Percentiles rank a stretch among this genome's conserved stretches.
These are phyloP conservation scores for Penicillium angulare DNA, from an alignment of 495 filamentous ascomycete genomes.

Conservation along the genomic window DNA sequence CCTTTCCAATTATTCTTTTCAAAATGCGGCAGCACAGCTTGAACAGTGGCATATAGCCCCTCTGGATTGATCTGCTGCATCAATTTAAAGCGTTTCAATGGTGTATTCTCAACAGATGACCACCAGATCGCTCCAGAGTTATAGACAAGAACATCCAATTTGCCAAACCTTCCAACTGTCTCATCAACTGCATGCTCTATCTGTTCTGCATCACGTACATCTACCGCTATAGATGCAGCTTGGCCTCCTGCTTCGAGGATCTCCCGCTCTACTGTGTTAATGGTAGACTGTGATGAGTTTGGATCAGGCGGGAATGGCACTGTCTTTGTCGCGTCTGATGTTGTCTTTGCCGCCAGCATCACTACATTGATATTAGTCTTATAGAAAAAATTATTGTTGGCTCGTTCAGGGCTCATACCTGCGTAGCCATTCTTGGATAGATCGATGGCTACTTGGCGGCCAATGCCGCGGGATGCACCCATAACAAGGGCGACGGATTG, in stretches of 20 bases:
- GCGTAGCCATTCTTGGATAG: slow-evolving; percentile 68
- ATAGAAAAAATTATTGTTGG: neutral
- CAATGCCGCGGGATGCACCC: slow-evolving; percentile 76
- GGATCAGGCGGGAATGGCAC: slow-evolving; percentile 75
- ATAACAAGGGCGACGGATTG: slow-evolving; percentile 64
- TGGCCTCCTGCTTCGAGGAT: slow-evolving; percentile 65
- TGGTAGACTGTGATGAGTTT: slow-evolving; percentile 76
- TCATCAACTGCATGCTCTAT: slow-evolving; percentile 59
- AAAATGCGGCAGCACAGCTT: slow-evolving; percentile 64
- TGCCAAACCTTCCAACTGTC: slow-evolving; percentile 60
- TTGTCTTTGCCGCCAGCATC: slow-evolving; percentile 77
- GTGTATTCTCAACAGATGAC: slow-evolving; percentile 70
- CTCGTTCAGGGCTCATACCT: slow-evolving; percentile 41
- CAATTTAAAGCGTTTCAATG: slow-evolving; percentile 74
- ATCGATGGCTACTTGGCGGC: slow-evolving; percentile 74
- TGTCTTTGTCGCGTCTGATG: slow-evolving; percentile 56
- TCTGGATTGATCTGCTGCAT: slow-evolving; percentile 82
- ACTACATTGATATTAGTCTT: slow-evolving; percentile 46
- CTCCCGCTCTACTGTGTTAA: slow-evolving; percentile 79
- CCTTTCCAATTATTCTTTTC: slow-evolving; percentile 52
- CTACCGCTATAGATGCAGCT: slow-evolving; percentile 66
- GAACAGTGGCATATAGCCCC: slow-evolving; percentile 61
- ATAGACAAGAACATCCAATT: slow-evolving; percentile 74
- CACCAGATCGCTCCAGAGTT: slow-evolving; percentile 90
- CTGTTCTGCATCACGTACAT: slow-evolving; percentile 63